A percentile compares a stretch with the other conserved stretches of the same genome.
phyloP scores from a whole-genome alignment of 2,329 filamentous ascomycete genomes.

The Aureobasidium sp. region DNA sequence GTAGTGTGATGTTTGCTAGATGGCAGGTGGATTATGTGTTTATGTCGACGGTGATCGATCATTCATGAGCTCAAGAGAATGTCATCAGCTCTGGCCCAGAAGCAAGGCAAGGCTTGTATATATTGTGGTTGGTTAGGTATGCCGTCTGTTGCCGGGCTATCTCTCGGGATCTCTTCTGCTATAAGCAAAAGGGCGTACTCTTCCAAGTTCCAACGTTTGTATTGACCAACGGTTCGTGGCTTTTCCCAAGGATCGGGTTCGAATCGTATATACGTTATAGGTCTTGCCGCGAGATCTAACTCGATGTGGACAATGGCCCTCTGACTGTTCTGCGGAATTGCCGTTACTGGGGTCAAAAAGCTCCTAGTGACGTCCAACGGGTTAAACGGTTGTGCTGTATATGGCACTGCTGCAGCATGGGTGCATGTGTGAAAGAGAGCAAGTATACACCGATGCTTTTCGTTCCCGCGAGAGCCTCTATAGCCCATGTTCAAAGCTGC shows the following conservation, averaged over 20 bases:
- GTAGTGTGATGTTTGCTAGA: background rate
- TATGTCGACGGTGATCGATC: background rate
- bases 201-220: background rate
- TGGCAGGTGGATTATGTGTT: background rate
- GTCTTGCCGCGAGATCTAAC: background rate
- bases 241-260: background rate
- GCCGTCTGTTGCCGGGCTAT: background rate
- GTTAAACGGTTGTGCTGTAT: constrained; percentile 2
- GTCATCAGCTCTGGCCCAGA: background rate
- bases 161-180: background rate
- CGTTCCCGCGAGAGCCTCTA: background rate
- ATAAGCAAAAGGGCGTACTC: background rate
- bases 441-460: background rate
- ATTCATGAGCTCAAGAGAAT: background rate
- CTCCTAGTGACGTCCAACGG: background rate
- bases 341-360: background rate
- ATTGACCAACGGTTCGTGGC: background rate
- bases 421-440: background rate
- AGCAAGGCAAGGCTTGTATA: background rate
- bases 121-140: background rate
- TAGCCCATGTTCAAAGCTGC: too few species aligned
- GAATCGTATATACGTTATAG: background rate
- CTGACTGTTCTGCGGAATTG: background rate
- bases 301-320: background rate
- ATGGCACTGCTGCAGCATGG: background rate